phyloP scores from a whole-genome alignment of 2,329 filamentous ascomycete species.

The Epichloe sylvatica region DNA sequence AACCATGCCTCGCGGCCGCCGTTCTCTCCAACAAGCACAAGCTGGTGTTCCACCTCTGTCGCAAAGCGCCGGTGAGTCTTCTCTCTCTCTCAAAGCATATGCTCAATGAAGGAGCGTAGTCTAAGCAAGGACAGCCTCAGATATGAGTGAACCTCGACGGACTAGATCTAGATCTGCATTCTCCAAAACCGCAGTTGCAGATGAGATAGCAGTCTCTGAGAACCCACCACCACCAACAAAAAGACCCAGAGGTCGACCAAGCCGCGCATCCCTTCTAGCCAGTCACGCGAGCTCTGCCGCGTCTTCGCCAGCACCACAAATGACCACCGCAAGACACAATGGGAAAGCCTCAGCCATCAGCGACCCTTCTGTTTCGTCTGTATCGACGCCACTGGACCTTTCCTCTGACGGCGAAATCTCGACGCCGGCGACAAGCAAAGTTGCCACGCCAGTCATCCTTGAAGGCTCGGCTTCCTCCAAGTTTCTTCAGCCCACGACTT shows the following conservation, averaged over 20 bases:
- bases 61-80: neutral
- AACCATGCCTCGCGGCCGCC: conserved; percentile 19
- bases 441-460: conserved; percentile 20
- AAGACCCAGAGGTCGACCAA: conserved; percentile 14
- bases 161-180: conserved; percentile 2
- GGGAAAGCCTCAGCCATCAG: conserved; percentile 8
- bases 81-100: neutral
- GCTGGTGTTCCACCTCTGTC: neutral
- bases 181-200: neutral
- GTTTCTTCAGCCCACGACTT: neutral
- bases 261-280: conserved; percentile 7
- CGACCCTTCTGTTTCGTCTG: conserved; percentile 20
- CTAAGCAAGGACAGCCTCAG: neutral
- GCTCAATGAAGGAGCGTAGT: neutral
- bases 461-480: conserved; percentile 6
- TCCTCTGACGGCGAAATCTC: conserved; percentile 21
- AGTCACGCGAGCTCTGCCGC: conserved; percentile 7
- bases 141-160: neutral
- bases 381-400: conserved; percentile 16
- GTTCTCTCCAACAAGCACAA: conserved; percentile 10
- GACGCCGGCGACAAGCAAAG: conserved; percentile 24
- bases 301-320: conserved; percentile 2
- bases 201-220: neutral
- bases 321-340: neutral
- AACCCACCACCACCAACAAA: conserved; percentile 4